phyloP scores from a whole-genome alignment of 352 stramenopile species.

The Hyaloperonospora brassicae region DNA sequence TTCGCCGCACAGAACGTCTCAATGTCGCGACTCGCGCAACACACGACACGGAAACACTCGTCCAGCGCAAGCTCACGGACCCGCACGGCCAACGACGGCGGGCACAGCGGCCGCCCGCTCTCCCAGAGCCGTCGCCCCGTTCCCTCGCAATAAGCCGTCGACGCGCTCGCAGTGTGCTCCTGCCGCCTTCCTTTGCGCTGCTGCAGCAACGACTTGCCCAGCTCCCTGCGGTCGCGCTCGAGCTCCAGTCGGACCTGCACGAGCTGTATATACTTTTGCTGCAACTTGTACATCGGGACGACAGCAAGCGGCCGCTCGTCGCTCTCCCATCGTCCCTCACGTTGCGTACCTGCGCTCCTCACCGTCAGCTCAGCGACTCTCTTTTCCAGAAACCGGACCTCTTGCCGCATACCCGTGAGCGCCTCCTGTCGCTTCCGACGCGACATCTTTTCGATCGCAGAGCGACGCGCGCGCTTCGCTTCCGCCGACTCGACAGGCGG shows the following conservation, averaged over 20 bases:
- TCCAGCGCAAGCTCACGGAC: constrained; percentile 16
- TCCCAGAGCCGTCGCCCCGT: constrained; percentile 7
- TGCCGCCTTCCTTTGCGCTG: no score
- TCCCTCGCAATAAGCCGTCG: no score
- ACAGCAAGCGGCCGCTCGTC: background rate
- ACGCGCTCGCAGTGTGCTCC: no score
- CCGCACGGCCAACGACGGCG: constrained; percentile 24
- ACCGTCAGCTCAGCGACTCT: no score
- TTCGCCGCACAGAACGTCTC: constrained; percentile 21
- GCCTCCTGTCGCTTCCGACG: constrained; percentile 21
- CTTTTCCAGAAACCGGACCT: constrained; percentile 21
- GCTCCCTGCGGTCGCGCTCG: no score
- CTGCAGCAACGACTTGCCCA: no score
- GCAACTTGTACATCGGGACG: constrained; percentile 5
- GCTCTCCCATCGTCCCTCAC: constrained; percentile 4
- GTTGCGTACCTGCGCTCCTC: no score
- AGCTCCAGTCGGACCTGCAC: background rate
- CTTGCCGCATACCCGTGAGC: constrained; percentile 33
- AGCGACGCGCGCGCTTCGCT: constrained; percentile 31
- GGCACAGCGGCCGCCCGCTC: constrained; percentile 23
- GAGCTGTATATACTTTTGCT: constrained; percentile 20
- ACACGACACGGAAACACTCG: constrained; percentile 35
- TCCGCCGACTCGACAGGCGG: constrained; percentile 7
- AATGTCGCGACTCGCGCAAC: constrained; percentile 40
- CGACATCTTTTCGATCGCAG: constrained; percentile 50